Evolutionary conservation across 495 filamentous ascomycete species (phyloP).

Genomic region (Penicillium coprophilum): DNA sequence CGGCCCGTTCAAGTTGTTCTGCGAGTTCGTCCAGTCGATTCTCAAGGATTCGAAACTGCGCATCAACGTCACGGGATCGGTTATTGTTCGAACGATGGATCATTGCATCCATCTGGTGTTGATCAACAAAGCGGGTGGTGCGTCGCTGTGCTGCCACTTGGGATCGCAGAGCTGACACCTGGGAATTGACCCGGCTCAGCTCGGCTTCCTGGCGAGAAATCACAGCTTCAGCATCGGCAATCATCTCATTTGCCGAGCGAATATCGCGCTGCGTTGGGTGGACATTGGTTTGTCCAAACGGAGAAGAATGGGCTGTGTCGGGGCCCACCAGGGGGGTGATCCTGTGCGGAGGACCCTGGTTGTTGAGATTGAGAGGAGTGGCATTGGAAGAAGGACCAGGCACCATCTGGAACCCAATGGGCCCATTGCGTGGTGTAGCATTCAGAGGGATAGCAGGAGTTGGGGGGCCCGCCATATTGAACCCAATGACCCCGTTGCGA

Average conservation of each 20-base stretch:
- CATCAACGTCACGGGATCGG: not conserved
- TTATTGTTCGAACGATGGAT: not conserved
- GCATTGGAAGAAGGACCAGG: not conserved
- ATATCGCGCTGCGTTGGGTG: not conserved
- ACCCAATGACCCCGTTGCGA: not conserved
- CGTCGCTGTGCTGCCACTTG: not conserved
- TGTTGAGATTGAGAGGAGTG: not conserved
- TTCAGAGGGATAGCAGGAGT: not conserved
- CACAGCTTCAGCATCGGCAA: not conserved
- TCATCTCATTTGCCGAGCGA: not conserved
- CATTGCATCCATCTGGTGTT: not conserved
- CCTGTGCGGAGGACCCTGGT: conserved; percentile 5
- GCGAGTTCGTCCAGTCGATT: not conserved
- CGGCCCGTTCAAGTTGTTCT: not conserved
- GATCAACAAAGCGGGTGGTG: not conserved
- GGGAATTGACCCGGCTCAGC: not conserved
- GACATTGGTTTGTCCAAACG: not conserved
- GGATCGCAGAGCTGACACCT: not conserved
- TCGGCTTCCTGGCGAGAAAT: not conserved
- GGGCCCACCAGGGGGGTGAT: conserved; percentile 4
- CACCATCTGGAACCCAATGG: not conserved
- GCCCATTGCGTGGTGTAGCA: too few relatives aligned
- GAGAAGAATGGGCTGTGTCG: not conserved
- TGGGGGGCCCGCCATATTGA: not conserved
- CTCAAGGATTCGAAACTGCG: not conserved